Conservation (phyloP, 768 basidiomycete species). For the Lactarius indigo region DNA sequence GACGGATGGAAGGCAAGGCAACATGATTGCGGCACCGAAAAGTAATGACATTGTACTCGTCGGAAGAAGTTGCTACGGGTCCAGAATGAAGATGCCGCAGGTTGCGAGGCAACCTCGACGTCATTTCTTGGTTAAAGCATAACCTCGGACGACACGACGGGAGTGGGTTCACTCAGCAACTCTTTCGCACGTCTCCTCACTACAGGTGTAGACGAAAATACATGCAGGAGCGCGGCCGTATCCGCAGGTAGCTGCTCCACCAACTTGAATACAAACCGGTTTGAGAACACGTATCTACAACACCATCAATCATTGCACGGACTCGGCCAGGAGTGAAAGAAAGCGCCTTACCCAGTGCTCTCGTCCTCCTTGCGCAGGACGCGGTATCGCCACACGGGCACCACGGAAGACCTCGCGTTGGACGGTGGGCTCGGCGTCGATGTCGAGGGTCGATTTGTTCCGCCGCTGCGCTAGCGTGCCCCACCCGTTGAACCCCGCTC, state of each 20-base stretch:
- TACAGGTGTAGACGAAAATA: constrained; percentile 57
- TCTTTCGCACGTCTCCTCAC: constrained; percentile 61
- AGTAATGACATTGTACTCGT: constrained; percentile 23
- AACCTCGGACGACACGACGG: background rate
- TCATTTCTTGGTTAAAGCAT: background rate
- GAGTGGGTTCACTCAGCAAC: constrained; percentile 36
- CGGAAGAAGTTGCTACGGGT: background rate
- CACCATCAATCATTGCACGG: constrained; percentile 10
- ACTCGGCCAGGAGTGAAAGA: too few relatives aligned
- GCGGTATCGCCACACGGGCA: constrained; percentile 83
- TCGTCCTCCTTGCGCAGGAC: constrained; percentile 84
- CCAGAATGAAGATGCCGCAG: constrained; percentile 10
- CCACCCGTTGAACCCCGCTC: constrained; percentile 72
- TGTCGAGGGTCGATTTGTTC: constrained; percentile 59
- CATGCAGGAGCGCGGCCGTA: constrained; percentile 54
- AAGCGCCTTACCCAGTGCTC: constrained; percentile 57
- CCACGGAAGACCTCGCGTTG: constrained; percentile 60
- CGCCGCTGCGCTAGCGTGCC: constrained; percentile 74
- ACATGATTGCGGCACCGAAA: constrained; percentile 20
- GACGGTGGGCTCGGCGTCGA: constrained; percentile 38
- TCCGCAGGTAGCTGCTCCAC: constrained; percentile 54
- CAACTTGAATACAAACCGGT: constrained; percentile 68
- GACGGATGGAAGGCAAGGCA: background rate
- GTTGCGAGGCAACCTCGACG: background rate
- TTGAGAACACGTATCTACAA: constrained; percentile 66